Evolutionary conservation across 1,284 basidiomycete genomes (phyloP).

Genomic region (Agaricales sp.): DNA sequence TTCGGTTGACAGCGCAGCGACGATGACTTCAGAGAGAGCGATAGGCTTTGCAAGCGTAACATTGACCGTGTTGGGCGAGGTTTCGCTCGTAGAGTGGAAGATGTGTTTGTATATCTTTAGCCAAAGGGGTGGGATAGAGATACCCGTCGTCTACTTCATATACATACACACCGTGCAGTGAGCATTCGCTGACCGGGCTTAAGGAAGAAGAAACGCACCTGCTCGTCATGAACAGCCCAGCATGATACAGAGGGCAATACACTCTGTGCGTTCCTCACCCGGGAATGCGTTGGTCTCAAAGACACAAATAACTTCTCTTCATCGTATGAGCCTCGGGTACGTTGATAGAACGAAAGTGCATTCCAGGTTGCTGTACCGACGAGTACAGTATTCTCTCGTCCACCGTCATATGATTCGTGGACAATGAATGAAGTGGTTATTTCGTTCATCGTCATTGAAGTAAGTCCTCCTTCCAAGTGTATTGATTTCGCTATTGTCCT

Average conservation of each 20-base stretch:
- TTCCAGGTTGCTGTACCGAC: neutral
- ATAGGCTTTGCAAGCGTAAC: conserved; percentile 10
- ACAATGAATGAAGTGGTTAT: too few species aligned
- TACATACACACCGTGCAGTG: neutral
- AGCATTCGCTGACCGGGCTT: neutral
- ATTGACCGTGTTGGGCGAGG: conserved; percentile 5
- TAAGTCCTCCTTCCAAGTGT: too few species aligned
- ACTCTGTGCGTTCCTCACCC: neutral
- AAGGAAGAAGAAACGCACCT: neutral
- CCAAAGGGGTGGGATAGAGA: neutral
- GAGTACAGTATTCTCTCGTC: neutral
- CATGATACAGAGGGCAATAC: neutral
- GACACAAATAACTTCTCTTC: neutral
- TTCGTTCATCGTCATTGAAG: too few species aligned
- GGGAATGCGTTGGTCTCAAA: neutral
- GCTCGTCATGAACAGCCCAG: neutral
- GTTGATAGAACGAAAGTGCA: neutral
- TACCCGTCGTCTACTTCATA: neutral
- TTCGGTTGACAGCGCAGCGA: neutral
- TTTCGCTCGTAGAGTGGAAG: neutral
- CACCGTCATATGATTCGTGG: too few species aligned
- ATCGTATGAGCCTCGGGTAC: neutral
- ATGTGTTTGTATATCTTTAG: neutral
- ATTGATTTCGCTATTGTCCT: too few species aligned
- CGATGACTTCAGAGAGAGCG: neutral